phyloP scores from a whole-genome alignment of 768 basidiomycete species.

The Coprinellus micaceus region DNA sequence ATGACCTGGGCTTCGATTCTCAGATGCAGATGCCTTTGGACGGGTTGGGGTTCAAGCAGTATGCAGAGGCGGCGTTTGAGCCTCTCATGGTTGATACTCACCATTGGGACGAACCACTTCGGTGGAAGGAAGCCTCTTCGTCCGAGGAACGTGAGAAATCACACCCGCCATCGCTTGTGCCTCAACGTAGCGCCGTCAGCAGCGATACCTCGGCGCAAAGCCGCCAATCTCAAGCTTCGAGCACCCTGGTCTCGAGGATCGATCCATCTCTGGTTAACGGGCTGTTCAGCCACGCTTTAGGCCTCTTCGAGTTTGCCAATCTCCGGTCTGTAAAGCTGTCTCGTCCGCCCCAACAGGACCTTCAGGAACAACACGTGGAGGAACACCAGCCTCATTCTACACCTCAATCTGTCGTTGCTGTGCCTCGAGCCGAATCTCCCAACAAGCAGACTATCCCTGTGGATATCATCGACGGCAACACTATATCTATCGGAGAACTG shows the following conservation, averaged over 20 bases:
- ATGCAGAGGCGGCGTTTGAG: neutral
- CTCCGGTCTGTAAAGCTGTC: conserved; percentile 37
- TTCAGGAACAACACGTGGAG: neutral
- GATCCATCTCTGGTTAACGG: conserved; percentile 9
- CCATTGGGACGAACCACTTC: neutral
- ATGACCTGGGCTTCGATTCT: neutral
- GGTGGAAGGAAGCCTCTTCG: neutral
- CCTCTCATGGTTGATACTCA: neutral
- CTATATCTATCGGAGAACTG: conserved; percentile 37
- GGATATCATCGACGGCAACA: conserved; percentile 41
- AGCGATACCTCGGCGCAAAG: too few species aligned
- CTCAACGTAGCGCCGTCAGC: too few species aligned
- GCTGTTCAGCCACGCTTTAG: conserved; percentile 27
- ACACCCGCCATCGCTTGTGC: neutral
- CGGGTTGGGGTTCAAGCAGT: neutral
- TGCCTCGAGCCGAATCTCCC: conserved; percentile 4
- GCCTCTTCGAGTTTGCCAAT: conserved; percentile 35
- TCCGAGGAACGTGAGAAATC: neutral
- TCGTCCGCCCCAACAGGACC: neutral
- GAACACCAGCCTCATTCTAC: neutral
- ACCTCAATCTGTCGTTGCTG: too few species aligned
- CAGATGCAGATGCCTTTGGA: neutral
- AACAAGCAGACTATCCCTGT: conserved; percentile 28
- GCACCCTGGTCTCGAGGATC: too few species aligned
- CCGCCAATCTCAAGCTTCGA: too few species aligned